Percentiles rank a stretch among this genome's conserved stretches.
Evolutionary conservation across 164 flowering plant species (phyloP).

Genomic region (Malania oleifera): DNA sequence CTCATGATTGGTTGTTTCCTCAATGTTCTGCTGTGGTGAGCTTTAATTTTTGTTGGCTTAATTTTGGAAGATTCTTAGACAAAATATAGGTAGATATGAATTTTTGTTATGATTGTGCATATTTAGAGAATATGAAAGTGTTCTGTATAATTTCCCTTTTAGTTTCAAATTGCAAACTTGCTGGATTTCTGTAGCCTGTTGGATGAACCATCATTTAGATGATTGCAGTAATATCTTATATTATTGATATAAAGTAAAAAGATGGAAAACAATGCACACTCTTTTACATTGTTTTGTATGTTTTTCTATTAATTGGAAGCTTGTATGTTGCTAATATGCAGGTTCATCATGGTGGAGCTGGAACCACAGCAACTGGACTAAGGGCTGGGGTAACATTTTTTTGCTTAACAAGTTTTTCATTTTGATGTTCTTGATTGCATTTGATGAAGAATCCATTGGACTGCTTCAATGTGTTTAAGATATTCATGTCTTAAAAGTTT

Average conservation of each 20-base stretch:
- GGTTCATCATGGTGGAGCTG: conserved; percentile 99
- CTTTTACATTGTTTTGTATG: too few relatives aligned
- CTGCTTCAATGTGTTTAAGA: neutral
- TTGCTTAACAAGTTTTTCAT: neutral
- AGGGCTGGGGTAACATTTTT: conserved; percentile 74
- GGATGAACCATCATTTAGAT: too few relatives aligned
- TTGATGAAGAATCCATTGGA: neutral
- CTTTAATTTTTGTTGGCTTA: neutral
- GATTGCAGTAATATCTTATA: too few relatives aligned
- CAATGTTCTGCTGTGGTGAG: conserved; percentile 94
- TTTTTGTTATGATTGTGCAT: too few relatives aligned
- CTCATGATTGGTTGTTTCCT: conserved; percentile 98
- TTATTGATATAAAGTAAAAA: too few relatives aligned
- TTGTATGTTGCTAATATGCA: conserved; percentile 23
- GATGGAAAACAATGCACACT: too few relatives aligned
- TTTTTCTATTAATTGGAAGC: conserved; percentile 3
- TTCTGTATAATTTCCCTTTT: too few relatives aligned
- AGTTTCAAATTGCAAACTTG: too few relatives aligned
- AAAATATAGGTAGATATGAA: too few relatives aligned
- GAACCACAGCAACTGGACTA: conserved; percentile 94
- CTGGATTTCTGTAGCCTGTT: too few relatives aligned
- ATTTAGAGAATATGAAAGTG: too few relatives aligned
- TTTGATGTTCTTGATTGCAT: neutral
- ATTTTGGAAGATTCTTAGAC: too few relatives aligned
- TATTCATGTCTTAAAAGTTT: neutral